phyloP scores from a whole-genome alignment of 352 stramenopile genomes.

The Phytophthora fragariae region DNA sequence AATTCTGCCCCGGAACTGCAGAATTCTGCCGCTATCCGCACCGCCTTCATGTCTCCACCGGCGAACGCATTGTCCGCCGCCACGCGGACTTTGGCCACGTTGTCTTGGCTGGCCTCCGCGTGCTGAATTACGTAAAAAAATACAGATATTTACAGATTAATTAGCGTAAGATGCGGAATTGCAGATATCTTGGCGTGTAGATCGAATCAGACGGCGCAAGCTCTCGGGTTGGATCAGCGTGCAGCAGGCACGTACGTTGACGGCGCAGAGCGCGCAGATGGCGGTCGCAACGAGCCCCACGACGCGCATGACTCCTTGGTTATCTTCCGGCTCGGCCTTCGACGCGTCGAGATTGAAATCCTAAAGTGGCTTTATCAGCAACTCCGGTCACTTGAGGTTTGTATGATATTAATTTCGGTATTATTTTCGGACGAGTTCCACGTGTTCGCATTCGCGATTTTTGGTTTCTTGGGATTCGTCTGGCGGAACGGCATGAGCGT shows the following conservation, averaged over 20 bases:
- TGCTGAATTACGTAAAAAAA: constrained; percentile 20
- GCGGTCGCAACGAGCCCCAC: constrained; percentile 31
- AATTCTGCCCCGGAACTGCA: not conserved
- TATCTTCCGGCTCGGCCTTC: constrained; percentile 1
- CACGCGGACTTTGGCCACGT: constrained; percentile 67
- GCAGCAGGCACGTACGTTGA: constrained; percentile 22
- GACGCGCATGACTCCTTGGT: constrained; percentile 35
- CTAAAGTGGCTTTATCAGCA: constrained; percentile 12
- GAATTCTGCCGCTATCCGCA: not conserved
- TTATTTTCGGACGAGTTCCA: not conserved
- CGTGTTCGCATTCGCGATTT: not conserved
- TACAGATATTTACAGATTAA: constrained; percentile 12
- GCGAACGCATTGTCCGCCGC: constrained; percentile 84
- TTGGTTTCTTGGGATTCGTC: not conserved
- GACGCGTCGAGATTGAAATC: constrained; percentile 29
- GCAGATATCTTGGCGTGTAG: constrained; percentile 13
- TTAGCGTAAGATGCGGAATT: constrained; percentile 2
- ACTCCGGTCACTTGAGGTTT: constrained; percentile 19
- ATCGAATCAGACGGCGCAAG: not conserved
- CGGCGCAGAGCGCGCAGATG: constrained; percentile 31
- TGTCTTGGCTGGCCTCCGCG: constrained; percentile 44
- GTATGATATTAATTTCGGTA: constrained; percentile 6
- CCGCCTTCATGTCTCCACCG: constrained; percentile 75
- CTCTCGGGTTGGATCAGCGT: not conserved
- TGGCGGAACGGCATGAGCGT: not conserved